Evolutionary conservation across 1,284 basidiomycete species (phyloP), one percentile per base, ranked within the genome.

Genomic region (Sanghuangporus sanghuang): DNA sequence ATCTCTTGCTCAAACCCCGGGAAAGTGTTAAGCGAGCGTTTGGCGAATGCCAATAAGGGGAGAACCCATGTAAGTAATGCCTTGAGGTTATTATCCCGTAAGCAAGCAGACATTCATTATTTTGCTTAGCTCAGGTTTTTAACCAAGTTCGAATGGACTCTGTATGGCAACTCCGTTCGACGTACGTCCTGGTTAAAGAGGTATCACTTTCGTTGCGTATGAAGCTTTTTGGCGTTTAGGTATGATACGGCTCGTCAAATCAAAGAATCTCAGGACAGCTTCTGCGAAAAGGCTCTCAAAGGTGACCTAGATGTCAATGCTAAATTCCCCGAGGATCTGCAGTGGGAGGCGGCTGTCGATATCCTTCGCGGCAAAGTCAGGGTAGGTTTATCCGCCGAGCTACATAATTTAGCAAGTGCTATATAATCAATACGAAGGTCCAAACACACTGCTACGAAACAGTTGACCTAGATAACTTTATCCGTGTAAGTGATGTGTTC

Each of bases 331-430:
- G 74, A 79, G 18, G 76, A 77, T 40, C 74, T 85, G 12, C 75
- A 82, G 66, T 81, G 79, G 73, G 84, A 86, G 68, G 78, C 78
- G 6, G 70, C 85, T 32, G 80, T 83, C 3, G 84, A 85, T 62
- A 80, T 84, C 3, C 72, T 86, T 32, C 72, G 84, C 23, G 80
- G 79, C 6, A 71, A 73, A 35, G 76, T 77, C 57, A 75, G 75
- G 66, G 73, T 14, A 70, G 73, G 16, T 72, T 73, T 39, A 79
- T 81, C 70, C 80, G 81, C 0, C 72, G 77, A n/a, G 75, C 75
- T 73, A 36, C 1, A 12, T 16, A 12, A 2, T n/a, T 6, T 11
- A 2, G 6, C 21, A 8, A 23, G 8, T 11, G 23, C 14, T n/a
- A 52, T 8, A 35, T 23, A 11, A 18, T 50, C 48, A 6, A 11